These are phyloP conservation scores for Haplographium delicatum DNA, from an alignment of 495 filamentous ascomycete species.

Conservation along the genomic window DNA sequence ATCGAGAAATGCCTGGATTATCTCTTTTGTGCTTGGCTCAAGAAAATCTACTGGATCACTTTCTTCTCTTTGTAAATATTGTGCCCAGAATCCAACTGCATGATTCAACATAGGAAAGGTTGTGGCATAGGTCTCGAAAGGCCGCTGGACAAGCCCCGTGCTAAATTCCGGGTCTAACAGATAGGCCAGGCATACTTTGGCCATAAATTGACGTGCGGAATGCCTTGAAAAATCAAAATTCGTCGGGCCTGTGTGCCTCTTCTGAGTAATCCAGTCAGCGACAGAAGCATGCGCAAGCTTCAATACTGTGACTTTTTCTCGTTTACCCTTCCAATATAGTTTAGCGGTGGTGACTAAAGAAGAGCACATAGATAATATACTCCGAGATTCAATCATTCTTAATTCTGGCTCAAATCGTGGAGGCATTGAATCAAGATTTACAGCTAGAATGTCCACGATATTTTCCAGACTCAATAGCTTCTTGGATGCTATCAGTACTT, in stretches of 20 bases:
- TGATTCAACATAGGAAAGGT: constrained; percentile 1
- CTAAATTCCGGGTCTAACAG: constrained; percentile 13
- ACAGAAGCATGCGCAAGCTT: constrained; percentile 17
- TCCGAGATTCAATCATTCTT: constrained; percentile 7
- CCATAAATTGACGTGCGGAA: constrained; percentile 8
- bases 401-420: constrained; percentile 7
- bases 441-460: constrained; percentile 11
- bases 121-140: neutral
- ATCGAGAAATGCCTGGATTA: constrained; percentile 9
- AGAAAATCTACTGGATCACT: constrained; percentile 5
- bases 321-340: neutral
- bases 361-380: constrained; percentile 10
- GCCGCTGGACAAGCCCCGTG: neutral
- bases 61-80: constrained; percentile 1
- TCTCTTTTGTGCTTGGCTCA: constrained; percentile 8
- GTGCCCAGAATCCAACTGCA: constrained; percentile 4
- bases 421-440: constrained; percentile 7
- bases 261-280: constrained; percentile 12
- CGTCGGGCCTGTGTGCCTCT: neutral
- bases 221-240: constrained; percentile 11
- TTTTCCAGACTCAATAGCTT: constrained; percentile 10
- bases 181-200: constrained; percentile 6
- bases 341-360: constrained; percentile 5
- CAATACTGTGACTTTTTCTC: neutral
- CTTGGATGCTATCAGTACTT: neutral